These are phyloP conservation scores for Pisolithus marmoratus DNA, from an alignment of 768 basidiomycete species.

Conservation along the genomic window DNA sequence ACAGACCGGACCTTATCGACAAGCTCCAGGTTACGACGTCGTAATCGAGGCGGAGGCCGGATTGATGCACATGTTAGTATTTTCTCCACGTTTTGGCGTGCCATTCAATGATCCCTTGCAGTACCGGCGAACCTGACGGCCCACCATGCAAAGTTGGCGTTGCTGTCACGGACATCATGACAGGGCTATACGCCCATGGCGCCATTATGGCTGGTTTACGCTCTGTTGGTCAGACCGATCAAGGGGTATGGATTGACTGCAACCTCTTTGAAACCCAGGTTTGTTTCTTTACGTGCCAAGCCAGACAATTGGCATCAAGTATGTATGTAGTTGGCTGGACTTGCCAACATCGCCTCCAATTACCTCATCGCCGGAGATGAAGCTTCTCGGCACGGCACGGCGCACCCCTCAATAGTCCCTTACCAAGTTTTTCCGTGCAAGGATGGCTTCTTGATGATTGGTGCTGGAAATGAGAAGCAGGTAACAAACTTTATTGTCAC, in stretches of 20 bases:
- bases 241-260: conserved; percentile 88
- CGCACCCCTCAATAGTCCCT: conserved; percentile 90
- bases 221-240: conserved; percentile 76
- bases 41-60: conserved; percentile 87
- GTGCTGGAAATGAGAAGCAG: conserved; percentile 87
- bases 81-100: conserved; percentile 7
- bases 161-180: conserved; percentile 85
- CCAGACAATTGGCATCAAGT: neutral
- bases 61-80: conserved; percentile 82
- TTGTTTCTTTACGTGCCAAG: conserved; percentile 8
- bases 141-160: conserved; percentile 94
- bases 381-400: conserved; percentile 83
- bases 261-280: conserved; percentile 92
- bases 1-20: conserved; percentile 84
- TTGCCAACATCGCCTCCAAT: conserved; percentile 90
- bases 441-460: conserved; percentile 89
- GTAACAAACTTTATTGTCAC: conserved; percentile 28
- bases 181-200: conserved; percentile 85
- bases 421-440: conserved; percentile 88
- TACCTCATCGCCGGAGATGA: conserved; percentile 84
- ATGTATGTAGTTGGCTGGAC: conserved; percentile 65
- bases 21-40: conserved; percentile 85
- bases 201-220: conserved; percentile 89
- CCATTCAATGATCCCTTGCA: conserved; percentile 22
- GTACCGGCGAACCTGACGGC: conserved; percentile 84